Evolutionary conservation across 495 filamentous ascomycete genomes (phyloP), one percentile per base, ranked within the genome.

Genomic region (Hypoxylon perforatum): DNA sequence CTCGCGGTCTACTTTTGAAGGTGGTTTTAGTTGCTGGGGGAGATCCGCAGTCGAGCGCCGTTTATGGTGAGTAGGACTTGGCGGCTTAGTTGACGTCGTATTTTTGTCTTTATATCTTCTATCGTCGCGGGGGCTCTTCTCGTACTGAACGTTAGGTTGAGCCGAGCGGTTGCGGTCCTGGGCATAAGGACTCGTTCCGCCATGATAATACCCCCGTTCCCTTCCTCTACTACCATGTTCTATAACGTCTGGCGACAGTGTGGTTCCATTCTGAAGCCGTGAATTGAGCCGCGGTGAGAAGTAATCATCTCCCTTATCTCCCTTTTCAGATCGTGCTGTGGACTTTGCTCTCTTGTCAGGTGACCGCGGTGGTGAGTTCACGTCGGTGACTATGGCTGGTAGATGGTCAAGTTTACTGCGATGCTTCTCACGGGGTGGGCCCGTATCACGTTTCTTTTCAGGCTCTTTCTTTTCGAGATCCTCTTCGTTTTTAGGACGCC

Each of bases 201-300:
- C 69, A 55, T 77, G 75, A 46, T 76, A 76, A 39, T 81, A 81
- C 1, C 72, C 66, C 15, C 78, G 69, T n/a, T 81, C 79, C 4
- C 79, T 76, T 15, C 76, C 73, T 15, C 72, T 69, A 2, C 73
- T 69, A 0, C 65, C 63, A 10, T 80, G 69, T 54, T 75, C 76
- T 57, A 79, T 75, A 9, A 77, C 55, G 21, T 78, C 71, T 21
- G 73, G 73, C 3, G 73, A 62, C 1, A 71, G 21, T 36, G 49
- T 56, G 17, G 23, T 57, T 19, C 57, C 71, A 17, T 57, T 39
- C 33, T 61, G 63, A 21, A 53, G 30, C 4, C 69, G 68, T 15
- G 63, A 69, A 55, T 58, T 61, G 22, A 44, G 53, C 21, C 71
- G 69, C 14, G 69, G 69, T 18, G 71, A 70, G 30, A 75, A 76